These are phyloP conservation scores for Pseudovirgaria hyperparasitica DNA, from an alignment of 2,329 filamentous ascomycete species.

Conservation along the genomic window DNA sequence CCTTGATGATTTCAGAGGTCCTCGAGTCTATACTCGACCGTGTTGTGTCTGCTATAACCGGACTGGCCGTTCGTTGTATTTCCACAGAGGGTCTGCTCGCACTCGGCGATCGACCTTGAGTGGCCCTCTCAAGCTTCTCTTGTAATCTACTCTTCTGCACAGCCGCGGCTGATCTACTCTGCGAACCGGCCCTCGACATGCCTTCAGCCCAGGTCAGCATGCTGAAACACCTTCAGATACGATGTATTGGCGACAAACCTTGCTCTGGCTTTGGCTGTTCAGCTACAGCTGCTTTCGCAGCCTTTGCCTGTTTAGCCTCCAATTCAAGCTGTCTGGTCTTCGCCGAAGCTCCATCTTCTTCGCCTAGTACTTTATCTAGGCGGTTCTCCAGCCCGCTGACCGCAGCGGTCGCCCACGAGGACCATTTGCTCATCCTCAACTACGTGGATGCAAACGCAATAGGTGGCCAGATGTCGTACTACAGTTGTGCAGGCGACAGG, in stretches of 20 bases:
- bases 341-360: constrained; percentile 49
- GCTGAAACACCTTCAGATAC: neutral
- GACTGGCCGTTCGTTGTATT: too few species aligned
- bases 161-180: constrained; percentile 16
- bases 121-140: too few species aligned
- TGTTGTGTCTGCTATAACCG: constrained; percentile 26
- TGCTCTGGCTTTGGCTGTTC: constrained; percentile 17
- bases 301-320: constrained; percentile 17
- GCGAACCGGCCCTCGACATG: constrained; percentile 39
- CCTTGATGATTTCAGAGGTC: constrained; percentile 19
- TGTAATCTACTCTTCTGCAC: too few species aligned
- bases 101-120: too few species aligned
- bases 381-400: constrained; percentile 89
- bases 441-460: too few species aligned
- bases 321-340: constrained; percentile 27
- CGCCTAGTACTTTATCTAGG: constrained; percentile 80
- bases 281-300: constrained; percentile 15
- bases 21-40: constrained; percentile 33
- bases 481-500: too few species aligned
- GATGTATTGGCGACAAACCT: constrained; percentile 13
- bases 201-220: constrained; percentile 10
- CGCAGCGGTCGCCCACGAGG: constrained; percentile 66
- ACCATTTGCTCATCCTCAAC: too few species aligned
- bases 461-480: too few species aligned
- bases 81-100: too few species aligned